Percentiles rank a stretch among this genome's conserved stretches.
Evolutionary conservation across 2,329 filamentous ascomycete species (phyloP).

Genomic region (Teratosphaeria zuluensis): DNA sequence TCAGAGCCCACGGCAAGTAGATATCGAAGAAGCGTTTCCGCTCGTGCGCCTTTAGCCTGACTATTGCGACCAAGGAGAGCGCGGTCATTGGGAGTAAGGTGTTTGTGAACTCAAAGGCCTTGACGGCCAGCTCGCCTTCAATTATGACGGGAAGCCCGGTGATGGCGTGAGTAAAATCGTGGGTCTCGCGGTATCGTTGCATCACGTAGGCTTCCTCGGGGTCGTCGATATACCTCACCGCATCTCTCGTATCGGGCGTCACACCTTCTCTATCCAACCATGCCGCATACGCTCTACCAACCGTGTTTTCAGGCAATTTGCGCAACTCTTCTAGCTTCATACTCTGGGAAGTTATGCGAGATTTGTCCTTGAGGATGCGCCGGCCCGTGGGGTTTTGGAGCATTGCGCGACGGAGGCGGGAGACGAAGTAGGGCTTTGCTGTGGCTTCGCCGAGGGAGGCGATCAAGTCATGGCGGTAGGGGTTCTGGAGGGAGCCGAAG

Average conservation of each 20-base stretch:
- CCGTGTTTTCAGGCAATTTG: constrained; percentile 57
- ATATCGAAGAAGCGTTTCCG: constrained; percentile 58
- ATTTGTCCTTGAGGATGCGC: constrained; percentile 80
- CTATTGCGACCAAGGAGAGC: constrained; percentile 64
- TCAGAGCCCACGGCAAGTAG: constrained; percentile 84
- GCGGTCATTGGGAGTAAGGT: constrained; percentile 93
- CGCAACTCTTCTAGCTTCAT: constrained; percentile 63
- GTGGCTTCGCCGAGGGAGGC: constrained; percentile 91
- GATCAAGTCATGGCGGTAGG: constrained; percentile 81
- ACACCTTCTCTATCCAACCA: constrained; percentile 96
- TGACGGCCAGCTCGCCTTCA: constrained; percentile 96
- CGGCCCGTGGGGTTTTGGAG: constrained; percentile 73
- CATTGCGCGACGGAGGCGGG: constrained; percentile 86
- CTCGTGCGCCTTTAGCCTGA: constrained; percentile 54
- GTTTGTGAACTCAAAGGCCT: constrained; percentile 95
- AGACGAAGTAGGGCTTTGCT: constrained; percentile 88
- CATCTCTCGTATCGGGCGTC: constrained; percentile 74
- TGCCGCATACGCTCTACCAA: constrained; percentile 71
- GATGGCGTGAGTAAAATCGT: constrained; percentile 95
- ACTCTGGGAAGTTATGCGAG: constrained; percentile 69
- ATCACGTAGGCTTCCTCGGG: constrained; percentile 96
- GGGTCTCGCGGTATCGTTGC: constrained; percentile 93
- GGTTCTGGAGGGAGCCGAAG: constrained; percentile 56
- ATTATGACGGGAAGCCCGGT: constrained; percentile 82
- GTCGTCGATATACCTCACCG: constrained; percentile 85